These are phyloP conservation scores for Rutstroemia sydowiana DNA, from an alignment of 2,329 filamentous ascomycete species.

Conservation along the genomic window DNA sequence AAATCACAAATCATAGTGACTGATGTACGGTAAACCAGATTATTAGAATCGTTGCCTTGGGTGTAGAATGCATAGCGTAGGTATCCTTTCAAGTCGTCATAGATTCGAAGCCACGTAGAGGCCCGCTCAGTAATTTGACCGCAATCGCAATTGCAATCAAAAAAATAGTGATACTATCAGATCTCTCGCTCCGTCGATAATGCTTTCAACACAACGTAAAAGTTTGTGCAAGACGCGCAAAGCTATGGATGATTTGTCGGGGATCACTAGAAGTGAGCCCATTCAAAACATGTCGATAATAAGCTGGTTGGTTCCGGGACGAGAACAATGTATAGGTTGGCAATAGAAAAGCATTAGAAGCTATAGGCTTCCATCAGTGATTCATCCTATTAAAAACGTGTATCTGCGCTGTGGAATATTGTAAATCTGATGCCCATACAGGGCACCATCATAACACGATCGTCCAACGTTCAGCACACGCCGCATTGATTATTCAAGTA, in stretches of 20 bases:
- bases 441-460: not conserved
- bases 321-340: not conserved
- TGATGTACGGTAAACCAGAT: no score
- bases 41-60: no score
- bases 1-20: no score
- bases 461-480: not conserved
- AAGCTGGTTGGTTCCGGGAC: not conserved
- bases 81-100: no score
- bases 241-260: not conserved
- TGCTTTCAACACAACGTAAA: no score
- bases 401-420: constrained; percentile 5
- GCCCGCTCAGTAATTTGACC: no score
- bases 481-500: constrained; percentile 5
- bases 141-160: no score
- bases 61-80: no score
- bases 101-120: no score
- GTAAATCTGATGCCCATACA: not conserved
- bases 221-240: not conserved
- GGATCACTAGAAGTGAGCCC: not conserved
- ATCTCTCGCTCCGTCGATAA: no score
- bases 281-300: not conserved
- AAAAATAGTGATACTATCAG: no score
- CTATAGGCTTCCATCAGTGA: not conserved
- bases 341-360: not conserved
- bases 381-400: not conserved